Evolutionary conservation across 2,329 filamentous ascomycete genomes (phyloP), one percentile per base, ranked within the genome.

Genomic region (Xylaria sp.): DNA sequence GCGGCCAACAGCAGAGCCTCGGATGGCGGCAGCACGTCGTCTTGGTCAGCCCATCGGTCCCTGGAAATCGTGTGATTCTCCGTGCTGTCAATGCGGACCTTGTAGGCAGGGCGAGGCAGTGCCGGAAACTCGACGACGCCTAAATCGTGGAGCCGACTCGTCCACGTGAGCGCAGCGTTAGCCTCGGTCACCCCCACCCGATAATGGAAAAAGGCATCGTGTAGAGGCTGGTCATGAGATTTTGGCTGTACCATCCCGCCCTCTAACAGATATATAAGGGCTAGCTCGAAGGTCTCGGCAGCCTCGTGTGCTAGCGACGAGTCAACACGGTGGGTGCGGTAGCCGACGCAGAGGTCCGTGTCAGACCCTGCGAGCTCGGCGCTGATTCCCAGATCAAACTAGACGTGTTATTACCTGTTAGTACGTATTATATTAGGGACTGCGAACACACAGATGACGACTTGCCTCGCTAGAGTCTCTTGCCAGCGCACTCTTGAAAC

Each of bases 361-460:
- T 50, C 46, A 50, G 46, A 50, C 46, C 46, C 46, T 50, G 46
- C 46, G 46, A 50, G 46, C 46, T 50, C 46, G 46, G 46, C 46
- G 46, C 46, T 50, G 46, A 50, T 50, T 50, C 46, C 46, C 46
- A 50, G 46, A 50, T 50, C 46, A 50, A 50, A 50, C 46, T 50
- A 28, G 46, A 50, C 46, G 46, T 50, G 46, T 50, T 50, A 50
- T 50, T 50, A 50, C 46, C 46, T 50, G 25, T 50, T 50, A 50
- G 46, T 28, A 50, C 46, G 46, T 50, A 50, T 50, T 50, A 50
- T 30, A 50, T 30, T 50, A 50, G 46, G 46, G 46, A 50, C 46
- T 18, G 25, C 46, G 46, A 50, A 50, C 23, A 50, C 46, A 28
- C 46, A 50, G 46, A 50, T 50, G 46, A 50, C 46, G 46, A 50